Evolutionary conservation across 148 eudicot species (phyloP).

Genomic region (Heliamphora exappendiculata): DNA sequence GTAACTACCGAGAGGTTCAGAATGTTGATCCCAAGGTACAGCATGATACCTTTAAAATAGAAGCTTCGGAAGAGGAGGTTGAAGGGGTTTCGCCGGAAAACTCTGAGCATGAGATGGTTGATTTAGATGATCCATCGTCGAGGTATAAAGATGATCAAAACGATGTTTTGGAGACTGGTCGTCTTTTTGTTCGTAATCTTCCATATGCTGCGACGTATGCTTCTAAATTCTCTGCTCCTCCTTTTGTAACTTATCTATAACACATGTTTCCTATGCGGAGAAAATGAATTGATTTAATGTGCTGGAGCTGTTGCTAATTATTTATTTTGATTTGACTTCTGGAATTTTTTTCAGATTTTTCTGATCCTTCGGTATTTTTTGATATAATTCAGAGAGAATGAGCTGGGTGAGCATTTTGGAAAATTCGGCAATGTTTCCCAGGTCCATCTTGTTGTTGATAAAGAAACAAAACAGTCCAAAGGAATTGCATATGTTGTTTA

Average conservation of each 20-base stretch:
- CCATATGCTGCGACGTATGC: conserved; percentile 79
- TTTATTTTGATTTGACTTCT: neutral
- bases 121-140: conserved; percentile 27
- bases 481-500: conserved; percentile 72
- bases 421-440: conserved; percentile 59
- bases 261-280: neutral
- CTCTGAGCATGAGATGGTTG: conserved; percentile 24
- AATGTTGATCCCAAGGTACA: conserved; percentile 17
- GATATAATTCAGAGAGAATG: conserved; percentile 65
- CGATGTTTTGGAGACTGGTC: conserved; percentile 45
- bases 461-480: conserved; percentile 78
- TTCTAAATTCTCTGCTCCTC: neutral
- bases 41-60: conserved; percentile 11
- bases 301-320: conserved; percentile 1
- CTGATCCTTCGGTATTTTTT: conserved; percentile 6
- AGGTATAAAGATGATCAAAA: conserved; percentile 30
- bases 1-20: conserved; percentile 12
- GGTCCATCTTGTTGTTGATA: conserved; percentile 84
- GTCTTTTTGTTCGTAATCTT: conserved; percentile 86
- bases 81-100: conserved; percentile 22
- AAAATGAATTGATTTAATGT: conserved; percentile 1
- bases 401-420: conserved; percentile 63
- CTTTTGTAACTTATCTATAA: neutral
- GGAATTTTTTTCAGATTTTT: neutral
- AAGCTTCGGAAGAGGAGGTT: conserved; percentile 15